Base-by-base conservation (phyloP, 768 basidiomycete genomes). In the Pleurotus platypus region DNA sequence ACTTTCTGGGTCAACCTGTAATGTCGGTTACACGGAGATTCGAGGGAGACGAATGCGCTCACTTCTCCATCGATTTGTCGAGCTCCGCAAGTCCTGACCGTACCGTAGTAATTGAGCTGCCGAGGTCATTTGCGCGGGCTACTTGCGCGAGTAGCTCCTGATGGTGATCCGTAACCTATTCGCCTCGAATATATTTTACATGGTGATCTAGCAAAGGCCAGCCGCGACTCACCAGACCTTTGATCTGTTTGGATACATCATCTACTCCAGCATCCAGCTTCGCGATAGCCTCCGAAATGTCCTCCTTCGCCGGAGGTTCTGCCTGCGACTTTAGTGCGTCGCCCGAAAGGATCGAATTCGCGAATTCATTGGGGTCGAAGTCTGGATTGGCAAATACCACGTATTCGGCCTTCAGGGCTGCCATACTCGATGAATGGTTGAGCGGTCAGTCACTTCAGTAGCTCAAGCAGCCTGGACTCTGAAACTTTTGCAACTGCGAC, bases 341-440 rank as follows among this genome's bases (percentile, higher is more conserved):
- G 22, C 92, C 90, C 4, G 94, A 88, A 20, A 98, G 80, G 55
- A 96, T 82, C 13, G 92, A 86, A 69, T 94, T 94, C 2, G 95
- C 95, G 68, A 95, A 97, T 42, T 90, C 89, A 65, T 91, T 89
- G 13, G 92, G 79, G 67, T 96, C 89, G 69, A 98, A 98, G 35
- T 85, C 78, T 2, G 84, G 69, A 42, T 73, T 78, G 26, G 90
- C 78, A 66, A 97, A 98, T 46, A 87, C 80, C 13, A 85, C 67
- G 65, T 94, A 89, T 61, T 94, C 92, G 87, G 61, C 5, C 57
- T 42, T 58, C 24, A 47, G 16, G 9, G 49, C 15, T 22, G 49
- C n/a, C 38, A 42, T 40, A 37, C 15, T n/a, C 22, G 39, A n/a
- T 48, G n/a, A 35, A 35, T 11, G 9, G 11, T 9, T 35, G 30